Evolutionary conservation across 2,329 filamentous ascomycete genomes (phyloP).

Genomic region (Colletotrichum eleusines): DNA sequence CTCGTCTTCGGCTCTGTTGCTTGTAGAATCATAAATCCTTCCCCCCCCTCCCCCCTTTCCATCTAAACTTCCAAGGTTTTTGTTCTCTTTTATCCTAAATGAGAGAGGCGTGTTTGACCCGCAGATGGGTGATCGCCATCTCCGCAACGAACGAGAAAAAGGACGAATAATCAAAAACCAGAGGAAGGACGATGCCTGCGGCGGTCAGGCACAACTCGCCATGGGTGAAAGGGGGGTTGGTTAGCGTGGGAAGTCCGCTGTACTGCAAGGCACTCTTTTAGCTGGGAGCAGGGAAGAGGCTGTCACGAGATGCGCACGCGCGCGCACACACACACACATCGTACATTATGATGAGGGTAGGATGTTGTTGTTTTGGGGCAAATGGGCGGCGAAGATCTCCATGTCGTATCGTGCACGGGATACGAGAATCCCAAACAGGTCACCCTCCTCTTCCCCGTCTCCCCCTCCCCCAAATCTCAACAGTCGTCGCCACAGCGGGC

Average conservation of each 20-base stretch:
- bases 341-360: too few species aligned
- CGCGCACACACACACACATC: too few species aligned
- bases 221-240: background rate
- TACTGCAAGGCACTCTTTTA: background rate
- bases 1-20: background rate
- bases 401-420: background rate
- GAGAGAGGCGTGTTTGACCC: background rate
- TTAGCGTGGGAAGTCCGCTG: background rate
- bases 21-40: background rate
- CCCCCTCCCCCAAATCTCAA: background rate
- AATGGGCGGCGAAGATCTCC: background rate
- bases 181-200: slow-evolving; percentile 35
- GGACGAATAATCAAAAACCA: background rate
- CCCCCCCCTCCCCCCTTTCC: too few species aligned
- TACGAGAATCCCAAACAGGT: background rate
- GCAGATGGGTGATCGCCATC: slow-evolving; percentile 26
- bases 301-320: background rate
- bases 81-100: background rate
- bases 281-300: slow-evolving; percentile 5
- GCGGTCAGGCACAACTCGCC: slow-evolving; percentile 29
- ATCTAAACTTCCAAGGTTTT: background rate
- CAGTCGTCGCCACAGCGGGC: background rate
- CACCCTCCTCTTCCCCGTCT: too few species aligned
- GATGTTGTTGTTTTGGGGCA: background rate
- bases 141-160: background rate